Conservation (phyloP, 306 rosid species). For the Castanospermum australe region DNA sequence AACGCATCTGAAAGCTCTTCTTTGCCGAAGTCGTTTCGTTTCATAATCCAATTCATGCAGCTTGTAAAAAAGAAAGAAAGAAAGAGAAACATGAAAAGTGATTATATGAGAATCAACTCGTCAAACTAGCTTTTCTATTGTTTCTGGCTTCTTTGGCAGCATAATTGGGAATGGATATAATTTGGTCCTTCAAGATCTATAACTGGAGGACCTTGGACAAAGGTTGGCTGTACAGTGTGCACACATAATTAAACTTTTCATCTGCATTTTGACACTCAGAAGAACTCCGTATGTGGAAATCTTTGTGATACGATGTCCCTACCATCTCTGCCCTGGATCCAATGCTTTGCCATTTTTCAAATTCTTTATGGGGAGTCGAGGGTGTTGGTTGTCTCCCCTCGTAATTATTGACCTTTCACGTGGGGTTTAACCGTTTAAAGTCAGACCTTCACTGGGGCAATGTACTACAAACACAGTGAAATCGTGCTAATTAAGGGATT, state of each 20-base stretch:
- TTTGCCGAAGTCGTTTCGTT: background rate
- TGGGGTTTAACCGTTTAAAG: background rate
- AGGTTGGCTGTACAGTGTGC: background rate
- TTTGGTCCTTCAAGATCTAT: background rate
- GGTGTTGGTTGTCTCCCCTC: background rate
- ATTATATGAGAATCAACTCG: background rate
- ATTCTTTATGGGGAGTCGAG: background rate
- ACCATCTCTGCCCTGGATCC: background rate
- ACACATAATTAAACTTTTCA: background rate
- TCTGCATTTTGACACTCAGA: background rate
- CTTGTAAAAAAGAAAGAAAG: background rate
- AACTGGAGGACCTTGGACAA: background rate
- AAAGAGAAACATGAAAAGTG: background rate
- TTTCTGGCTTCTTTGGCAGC: too few relatives aligned
- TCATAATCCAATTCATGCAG: background rate
- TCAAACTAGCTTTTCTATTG: background rate
- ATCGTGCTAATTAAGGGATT: background rate
- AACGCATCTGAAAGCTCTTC: background rate
- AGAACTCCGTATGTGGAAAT: background rate
- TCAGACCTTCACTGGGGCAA: background rate
- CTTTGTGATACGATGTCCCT: background rate
- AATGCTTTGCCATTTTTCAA: background rate
- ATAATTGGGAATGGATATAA: background rate
- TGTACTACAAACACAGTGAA: background rate
- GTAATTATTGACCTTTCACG: background rate